Evolutionary conservation across 2,329 filamentous ascomycete genomes (phyloP), one percentile per base, ranked within the genome.

Genomic region (Keithomyces neogunnii): DNA sequence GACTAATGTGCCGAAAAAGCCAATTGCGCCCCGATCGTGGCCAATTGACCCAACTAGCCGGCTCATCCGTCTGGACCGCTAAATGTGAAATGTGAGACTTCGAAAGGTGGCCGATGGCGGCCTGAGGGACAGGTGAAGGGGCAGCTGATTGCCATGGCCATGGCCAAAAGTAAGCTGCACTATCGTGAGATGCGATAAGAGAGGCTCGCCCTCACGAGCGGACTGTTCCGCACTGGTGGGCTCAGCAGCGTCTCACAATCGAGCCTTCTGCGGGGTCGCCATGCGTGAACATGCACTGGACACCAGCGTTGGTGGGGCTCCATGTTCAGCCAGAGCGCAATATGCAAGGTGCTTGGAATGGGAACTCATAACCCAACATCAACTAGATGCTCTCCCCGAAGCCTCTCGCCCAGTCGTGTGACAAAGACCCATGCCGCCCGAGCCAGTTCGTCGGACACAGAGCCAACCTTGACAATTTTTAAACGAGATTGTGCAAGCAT

Each of bases 401-500:
- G 58, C 45, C 67, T 63, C 45, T 67, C 62, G 32, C 66, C 66
- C 5, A 71, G 56, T 30, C 64, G 63, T 44, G 63, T 63, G 48
- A 69, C 63, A 55, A 71, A 70, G 49, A 64, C 62, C 69, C 69
- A 71, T 2, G 68, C 64, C 10, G 67, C 67, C 11, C 59, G 62
- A 6, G 62, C 65, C 3, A 68, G 52, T 28, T 60, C 61, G 8
- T 63, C 60, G n/a, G 54, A 65, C 40, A 63, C 50, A 19, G 65
- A 64, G 3, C 63, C 62, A 3, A 60, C 50, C 43, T 62, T 62
- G 13, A 69, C 50, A 11, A 80, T 61, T 62, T 82, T 82, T 26
- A 82, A 48, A 31, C 76, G 68, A 9, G 66, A 73, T 54, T 80
- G 77, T 0, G 75, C 74, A 9, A 82, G 63, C 38, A 76, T 73